Percentiles rank a stretch among this genome's conserved stretches.
These are phyloP conservation scores for Colletotrichum aenigma DNA, from an alignment of 2,329 filamentous ascomycete genomes.

Conservation along the genomic window DNA sequence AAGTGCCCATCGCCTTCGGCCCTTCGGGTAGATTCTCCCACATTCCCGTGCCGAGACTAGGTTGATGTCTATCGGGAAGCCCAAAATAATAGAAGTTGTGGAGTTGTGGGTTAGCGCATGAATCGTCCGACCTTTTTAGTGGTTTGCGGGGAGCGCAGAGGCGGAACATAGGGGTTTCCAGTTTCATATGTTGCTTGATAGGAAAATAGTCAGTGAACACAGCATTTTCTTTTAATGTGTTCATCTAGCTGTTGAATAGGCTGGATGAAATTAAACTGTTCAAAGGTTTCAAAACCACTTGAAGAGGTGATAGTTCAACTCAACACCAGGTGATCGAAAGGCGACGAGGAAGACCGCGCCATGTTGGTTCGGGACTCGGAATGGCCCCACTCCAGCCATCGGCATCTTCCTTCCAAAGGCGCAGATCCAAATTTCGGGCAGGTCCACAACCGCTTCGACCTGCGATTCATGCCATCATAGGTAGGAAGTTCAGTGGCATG, in stretches of 20 bases:
- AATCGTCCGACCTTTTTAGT: not conserved
- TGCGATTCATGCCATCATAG: not conserved
- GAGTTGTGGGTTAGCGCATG: not conserved
- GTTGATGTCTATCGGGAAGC: not conserved
- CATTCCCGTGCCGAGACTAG: not conserved
- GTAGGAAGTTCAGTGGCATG: not conserved
- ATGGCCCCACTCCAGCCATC: not conserved
- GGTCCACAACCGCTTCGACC: not conserved
- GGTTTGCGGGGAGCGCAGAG: not conserved
- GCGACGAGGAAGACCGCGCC: not conserved
- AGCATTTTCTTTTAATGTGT: accelerated
- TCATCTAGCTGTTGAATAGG: accelerated
- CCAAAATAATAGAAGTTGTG: not conserved
- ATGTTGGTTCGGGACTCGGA: not conserved
- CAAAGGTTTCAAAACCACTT: not conserved
- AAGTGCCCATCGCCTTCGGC: not conserved
- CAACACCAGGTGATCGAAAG: not conserved
- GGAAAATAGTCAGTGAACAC: not conserved
- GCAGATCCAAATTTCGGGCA: not conserved
- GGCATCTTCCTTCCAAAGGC: not conserved
- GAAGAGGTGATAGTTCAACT: not conserved
- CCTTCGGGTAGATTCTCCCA: not conserved
- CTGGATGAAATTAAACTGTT: not conserved
- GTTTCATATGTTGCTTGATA: not conserved
- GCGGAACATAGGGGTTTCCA: not conserved